phyloP scores from a whole-genome alignment of 768 basidiomycete genomes.

The Russula emetica region DNA sequence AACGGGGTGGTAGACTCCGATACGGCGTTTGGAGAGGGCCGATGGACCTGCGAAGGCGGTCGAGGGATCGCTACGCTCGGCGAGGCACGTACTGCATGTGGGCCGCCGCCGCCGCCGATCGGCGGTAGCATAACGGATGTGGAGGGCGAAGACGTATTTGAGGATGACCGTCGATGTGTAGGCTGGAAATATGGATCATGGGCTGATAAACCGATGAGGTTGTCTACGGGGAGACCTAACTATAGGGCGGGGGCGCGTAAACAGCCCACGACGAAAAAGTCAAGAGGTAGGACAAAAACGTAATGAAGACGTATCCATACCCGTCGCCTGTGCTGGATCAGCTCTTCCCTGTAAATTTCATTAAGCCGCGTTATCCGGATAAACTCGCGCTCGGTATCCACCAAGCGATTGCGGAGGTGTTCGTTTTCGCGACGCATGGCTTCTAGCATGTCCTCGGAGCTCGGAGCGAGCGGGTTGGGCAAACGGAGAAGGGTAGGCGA shows the following conservation, averaged over 20 bases:
- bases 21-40: conserved; percentile 45
- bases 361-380: conserved; percentile 69
- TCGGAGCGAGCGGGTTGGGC: conserved; percentile 37
- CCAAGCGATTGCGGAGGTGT: conserved; percentile 57
- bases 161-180: conserved; percentile 53
- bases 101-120: conserved; percentile 13
- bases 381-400: conserved; percentile 74
- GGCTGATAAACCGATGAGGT: conserved; percentile 62
- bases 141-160: conserved; percentile 44
- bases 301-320: conserved; percentile 41
- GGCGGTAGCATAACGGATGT: conserved; percentile 38
- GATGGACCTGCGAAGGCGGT: conserved; percentile 57
- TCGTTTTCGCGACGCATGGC: conserved; percentile 80
- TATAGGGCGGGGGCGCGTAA: conserved; percentile 29
- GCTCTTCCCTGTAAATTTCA: conserved; percentile 79
- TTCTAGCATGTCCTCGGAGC: conserved; percentile 61
- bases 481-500: conserved; percentile 23
- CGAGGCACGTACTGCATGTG: conserved; percentile 34
- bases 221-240: conserved; percentile 75
- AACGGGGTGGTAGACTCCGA: conserved; percentile 58
- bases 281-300: background rate
- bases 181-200: conserved; percentile 68
- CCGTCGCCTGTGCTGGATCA: conserved; percentile 70
- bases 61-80: conserved; percentile 74
- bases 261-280: too few relatives aligned